These are phyloP conservation scores for Sporothrix inflata DNA, from an alignment of 2,329 filamentous ascomycete genomes.

Conservation along the genomic window DNA sequence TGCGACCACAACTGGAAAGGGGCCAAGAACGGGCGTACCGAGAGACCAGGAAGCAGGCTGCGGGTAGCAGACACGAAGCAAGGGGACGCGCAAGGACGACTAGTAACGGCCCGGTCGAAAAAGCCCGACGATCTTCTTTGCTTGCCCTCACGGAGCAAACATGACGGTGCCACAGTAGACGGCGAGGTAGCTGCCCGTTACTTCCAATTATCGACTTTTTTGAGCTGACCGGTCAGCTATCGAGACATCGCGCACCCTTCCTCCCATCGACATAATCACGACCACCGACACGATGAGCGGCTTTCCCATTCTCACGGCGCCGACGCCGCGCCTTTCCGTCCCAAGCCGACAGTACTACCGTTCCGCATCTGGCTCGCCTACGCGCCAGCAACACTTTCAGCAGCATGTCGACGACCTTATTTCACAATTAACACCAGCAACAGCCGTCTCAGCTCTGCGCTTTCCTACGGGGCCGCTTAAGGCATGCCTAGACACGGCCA, in stretches of 20 bases:
- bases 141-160: background rate
- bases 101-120: background rate
- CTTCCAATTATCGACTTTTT: background rate
- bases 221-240: background rate
- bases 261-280: background rate
- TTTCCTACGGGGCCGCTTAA: conserved; percentile 57
- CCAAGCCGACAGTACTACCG: conserved; percentile 46
- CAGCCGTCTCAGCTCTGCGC: conserved; percentile 63
- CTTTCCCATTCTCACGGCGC: conserved; percentile 41
- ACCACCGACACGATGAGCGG: conserved; percentile 42
- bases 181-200: background rate
- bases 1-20: background rate
- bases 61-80: background rate
- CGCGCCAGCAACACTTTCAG: conserved; percentile 46
- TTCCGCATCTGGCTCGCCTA: conserved; percentile 49
- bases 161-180: conserved; percentile 16
- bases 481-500: conserved; percentile 64
- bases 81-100: background rate
- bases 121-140: background rate
- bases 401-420: conserved; percentile 59
- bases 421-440: conserved; percentile 61
- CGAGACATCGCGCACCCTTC: background rate
- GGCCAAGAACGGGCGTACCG: background rate
- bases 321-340: conserved; percentile 44
- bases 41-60: background rate